Evolutionary conservation across 2,329 filamentous ascomycete species (phyloP).

Genomic region (Aspergillus transmontanensis): DNA sequence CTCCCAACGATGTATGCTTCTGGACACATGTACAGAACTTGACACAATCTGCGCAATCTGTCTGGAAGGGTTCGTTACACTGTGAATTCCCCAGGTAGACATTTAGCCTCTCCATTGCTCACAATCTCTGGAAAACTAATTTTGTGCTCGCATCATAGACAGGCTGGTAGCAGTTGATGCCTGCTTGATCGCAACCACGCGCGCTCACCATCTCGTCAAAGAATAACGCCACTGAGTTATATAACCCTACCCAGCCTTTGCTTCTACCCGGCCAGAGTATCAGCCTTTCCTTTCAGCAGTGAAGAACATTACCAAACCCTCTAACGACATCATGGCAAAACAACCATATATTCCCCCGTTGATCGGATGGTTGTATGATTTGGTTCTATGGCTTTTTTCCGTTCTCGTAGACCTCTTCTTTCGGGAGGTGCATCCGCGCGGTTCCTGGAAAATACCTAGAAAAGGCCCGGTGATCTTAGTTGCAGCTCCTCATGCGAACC

Average conservation of each 20-base stretch:
- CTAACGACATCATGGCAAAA: conserved; percentile 34
- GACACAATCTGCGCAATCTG: not conserved
- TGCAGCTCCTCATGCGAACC: conserved; percentile 94
- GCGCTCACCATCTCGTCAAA: conserved; percentile 2
- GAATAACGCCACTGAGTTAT: conserved; percentile 1
- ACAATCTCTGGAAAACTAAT: not conserved
- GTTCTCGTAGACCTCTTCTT: conserved; percentile 95
- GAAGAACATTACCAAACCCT: not conserved
- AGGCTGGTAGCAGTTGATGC: not conserved
- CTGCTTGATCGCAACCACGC: not conserved
- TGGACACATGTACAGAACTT: not conserved
- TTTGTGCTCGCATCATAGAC: not conserved
- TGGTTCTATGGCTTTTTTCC: conserved; percentile 54
- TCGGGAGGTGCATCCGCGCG: conserved; percentile 91
- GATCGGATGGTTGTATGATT: conserved; percentile 53
- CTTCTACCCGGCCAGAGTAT: not conserved
- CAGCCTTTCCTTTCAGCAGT: not conserved
- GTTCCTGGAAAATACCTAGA: conserved; percentile 91
- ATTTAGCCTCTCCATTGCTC: not conserved
- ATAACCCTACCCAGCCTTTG: not conserved
- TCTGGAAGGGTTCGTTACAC: not conserved
- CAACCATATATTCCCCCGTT: conserved; percentile 46
- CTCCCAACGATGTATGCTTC: not conserved
- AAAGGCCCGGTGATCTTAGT: conserved; percentile 91
- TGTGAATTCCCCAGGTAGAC: not conserved